phyloP scores from a whole-genome alignment of 208 protist genomes.

The Crithidia bombi region DNA sequence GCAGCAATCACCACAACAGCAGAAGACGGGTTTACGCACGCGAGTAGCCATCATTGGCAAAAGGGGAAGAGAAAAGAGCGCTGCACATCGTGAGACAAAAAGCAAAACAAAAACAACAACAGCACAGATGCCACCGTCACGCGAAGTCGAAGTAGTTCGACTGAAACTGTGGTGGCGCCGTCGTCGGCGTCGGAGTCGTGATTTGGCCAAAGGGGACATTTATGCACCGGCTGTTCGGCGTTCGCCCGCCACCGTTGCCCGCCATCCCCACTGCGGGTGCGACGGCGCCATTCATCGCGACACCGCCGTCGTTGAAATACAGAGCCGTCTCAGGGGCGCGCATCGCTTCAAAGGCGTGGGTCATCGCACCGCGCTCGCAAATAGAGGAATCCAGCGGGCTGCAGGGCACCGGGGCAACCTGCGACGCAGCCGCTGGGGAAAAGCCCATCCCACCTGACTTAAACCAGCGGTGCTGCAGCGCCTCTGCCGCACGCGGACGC shows the following conservation, averaged over 20 bases:
- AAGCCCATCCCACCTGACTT: slow-evolving; percentile 13
- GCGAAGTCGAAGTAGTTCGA: slow-evolving; percentile 35
- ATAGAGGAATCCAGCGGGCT: slow-evolving; percentile 46
- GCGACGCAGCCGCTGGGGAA: background rate
- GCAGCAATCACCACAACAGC: too few species aligned
- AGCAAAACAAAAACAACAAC: slow-evolving; percentile 5
- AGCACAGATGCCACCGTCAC: slow-evolving; percentile 1
- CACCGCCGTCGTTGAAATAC: slow-evolving; percentile 22
- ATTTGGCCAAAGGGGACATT: slow-evolving; percentile 32
- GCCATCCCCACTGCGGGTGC: background rate
- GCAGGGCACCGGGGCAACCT: slow-evolving; percentile 8
- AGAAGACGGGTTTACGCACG: too few species aligned
- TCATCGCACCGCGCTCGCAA: slow-evolving; percentile 57
- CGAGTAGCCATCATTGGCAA: background rate
- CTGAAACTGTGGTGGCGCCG: slow-evolving; percentile 6
- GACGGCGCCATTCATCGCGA: background rate
- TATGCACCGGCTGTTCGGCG: slow-evolving; percentile 35
- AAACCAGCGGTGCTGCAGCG: slow-evolving; percentile 72
- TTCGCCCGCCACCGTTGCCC: slow-evolving; percentile 13
- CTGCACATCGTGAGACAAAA: too few species aligned
- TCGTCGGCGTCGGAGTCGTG: background rate
- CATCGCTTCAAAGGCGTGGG: slow-evolving; percentile 71
- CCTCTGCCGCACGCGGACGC: slow-evolving; percentile 59
- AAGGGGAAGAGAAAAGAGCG: slow-evolving; percentile 3
- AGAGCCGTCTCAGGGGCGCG: slow-evolving; percentile 34